Base-by-base conservation (phyloP, 306 rosid species). In the Lathyrus aphaca region DNA sequence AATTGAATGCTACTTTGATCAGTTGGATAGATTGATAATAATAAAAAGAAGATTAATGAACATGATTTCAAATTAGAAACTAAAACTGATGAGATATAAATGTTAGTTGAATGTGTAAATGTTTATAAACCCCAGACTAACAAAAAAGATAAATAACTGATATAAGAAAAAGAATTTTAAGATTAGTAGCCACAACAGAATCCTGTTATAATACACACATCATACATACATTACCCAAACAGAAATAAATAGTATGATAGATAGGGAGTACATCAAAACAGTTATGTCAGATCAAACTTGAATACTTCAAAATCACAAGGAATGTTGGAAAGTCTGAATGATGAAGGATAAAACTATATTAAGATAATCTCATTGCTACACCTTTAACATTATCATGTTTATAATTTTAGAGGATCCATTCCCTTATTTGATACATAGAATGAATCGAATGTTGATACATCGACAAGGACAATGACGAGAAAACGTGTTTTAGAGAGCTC, bases 231-330 rank as follows among this genome's bases (percentile, higher is more conserved):
- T 48, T 37, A 44, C 13, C 59, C 58, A 10, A 60, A 58, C 62
- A 49, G 21, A 73, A 16, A 56, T 44, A 15, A 12, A 9, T 2
- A 38, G 30, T 37, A 64, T 12, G 38, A 32, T 13, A 45, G 51
- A 45, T 45, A 14, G 53, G 21, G 3, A 16, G 21, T 46, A 17
- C 18, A 61, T 17, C 27, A 8, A 29, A 42, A 21, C 49, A 43
- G 39, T 10, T 45, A 54, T 45, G 51, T 11, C 19, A 54, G 38
- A 29, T 5, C 14, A 23, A 15, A 58, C 49, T 66, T 17, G 56
- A 63, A 68, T 32, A 66, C 30, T 44, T 30, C 69, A 49, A 56
- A 65, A 69, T 64, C 65, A 61, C 35, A 38, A 3, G 51, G 42
- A 16, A 29, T 25, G n/a, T 8, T 21, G 21, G 12, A 80, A 35